These are phyloP conservation scores for Boletus subparvulus DNA, from an alignment of 768 basidiomycete genomes.

Conservation along the genomic window DNA sequence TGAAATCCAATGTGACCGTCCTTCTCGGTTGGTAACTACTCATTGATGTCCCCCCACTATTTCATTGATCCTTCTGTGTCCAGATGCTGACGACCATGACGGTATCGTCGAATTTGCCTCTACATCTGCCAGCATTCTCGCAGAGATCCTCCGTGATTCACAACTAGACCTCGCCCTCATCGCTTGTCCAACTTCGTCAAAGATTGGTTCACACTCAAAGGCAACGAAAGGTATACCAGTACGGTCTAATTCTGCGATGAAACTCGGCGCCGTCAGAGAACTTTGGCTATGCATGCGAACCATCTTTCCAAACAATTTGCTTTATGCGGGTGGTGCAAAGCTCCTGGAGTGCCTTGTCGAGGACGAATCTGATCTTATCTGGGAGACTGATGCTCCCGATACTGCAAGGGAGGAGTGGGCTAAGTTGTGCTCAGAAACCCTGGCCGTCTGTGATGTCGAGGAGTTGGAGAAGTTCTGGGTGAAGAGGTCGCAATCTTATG, in stretches of 20 bases:
- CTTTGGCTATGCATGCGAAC: conserved; percentile 53
- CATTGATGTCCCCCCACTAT: not conserved
- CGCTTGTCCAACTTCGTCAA: conserved; percentile 16
- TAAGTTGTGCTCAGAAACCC: conserved; percentile 53
- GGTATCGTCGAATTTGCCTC: conserved; percentile 40
- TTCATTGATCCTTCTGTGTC: conserved; percentile 7
- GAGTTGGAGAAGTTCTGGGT: conserved; percentile 56
- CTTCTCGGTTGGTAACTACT: conserved; percentile 52
- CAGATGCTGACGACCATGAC: conserved; percentile 46
- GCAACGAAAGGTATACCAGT: conserved; percentile 1
- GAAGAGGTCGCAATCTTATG: conserved; percentile 21
- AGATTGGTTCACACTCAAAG: conserved; percentile 2
- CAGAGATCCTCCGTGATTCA: conserved; percentile 47
- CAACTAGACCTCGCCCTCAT: conserved; percentile 43
- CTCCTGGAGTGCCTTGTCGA: conserved; percentile 51
- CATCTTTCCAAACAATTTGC: conserved; percentile 41
- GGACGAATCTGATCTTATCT: conserved; percentile 45
- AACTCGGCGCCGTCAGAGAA: conserved; percentile 55
- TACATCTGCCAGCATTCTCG: conserved; percentile 43
- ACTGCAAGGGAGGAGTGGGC: conserved; percentile 59
- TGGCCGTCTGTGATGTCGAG: conserved; percentile 46
- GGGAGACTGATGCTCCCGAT: conserved; percentile 42
- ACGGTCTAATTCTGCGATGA: conserved; percentile 48
- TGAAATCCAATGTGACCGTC: conserved; percentile 47
- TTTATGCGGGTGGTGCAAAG: conserved; percentile 44